A percentile compares a stretch with the other conserved stretches of the same genome.
Conservation (phyloP, 306 rosid genomes). For the Trifolium fragiferum region DNA sequence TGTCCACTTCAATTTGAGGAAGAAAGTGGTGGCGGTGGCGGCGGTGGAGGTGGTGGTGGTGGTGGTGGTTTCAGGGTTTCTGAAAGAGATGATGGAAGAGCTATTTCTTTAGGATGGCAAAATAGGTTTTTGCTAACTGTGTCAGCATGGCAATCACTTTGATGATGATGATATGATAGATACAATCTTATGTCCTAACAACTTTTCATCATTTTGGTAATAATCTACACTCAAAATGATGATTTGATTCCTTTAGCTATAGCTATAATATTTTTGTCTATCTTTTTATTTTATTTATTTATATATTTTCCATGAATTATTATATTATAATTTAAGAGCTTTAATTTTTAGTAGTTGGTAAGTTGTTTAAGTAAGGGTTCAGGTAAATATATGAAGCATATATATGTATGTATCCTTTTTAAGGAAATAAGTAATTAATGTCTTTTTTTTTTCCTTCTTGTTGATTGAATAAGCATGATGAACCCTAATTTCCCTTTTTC, state of each 20-base stretch:
- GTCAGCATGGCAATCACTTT: constrained; percentile 69
- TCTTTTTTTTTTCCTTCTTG: not conserved
- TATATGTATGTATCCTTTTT: constrained; percentile 30
- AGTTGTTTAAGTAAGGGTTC: constrained; percentile 31
- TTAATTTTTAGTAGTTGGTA: constrained; percentile 29
- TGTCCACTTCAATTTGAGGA: constrained; percentile 63
- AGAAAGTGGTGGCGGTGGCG: constrained; percentile 54
- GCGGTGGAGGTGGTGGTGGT: constrained; percentile 37
- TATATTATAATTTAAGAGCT: constrained; percentile 2
- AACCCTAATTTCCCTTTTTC: constrained; percentile 44
- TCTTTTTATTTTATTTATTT: not conserved
- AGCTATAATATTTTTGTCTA: constrained; percentile 1
- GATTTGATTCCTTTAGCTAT: constrained; percentile 18
- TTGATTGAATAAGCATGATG: constrained; percentile 10
- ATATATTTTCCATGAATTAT: constrained; percentile 1
- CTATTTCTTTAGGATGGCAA: constrained; percentile 83
- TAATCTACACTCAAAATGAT: constrained; percentile 44
- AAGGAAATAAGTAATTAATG: constrained; percentile 16
- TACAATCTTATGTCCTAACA: constrained; percentile 29
- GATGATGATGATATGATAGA: not conserved
- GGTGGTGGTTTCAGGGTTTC: constrained; percentile 73
- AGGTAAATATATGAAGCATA: constrained; percentile 35
- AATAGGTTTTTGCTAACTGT: constrained; percentile 72
- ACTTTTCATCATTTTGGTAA: constrained; percentile 52
- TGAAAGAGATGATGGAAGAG: constrained; percentile 76